Evolutionary conservation across 2,329 filamentous ascomycete species (phyloP), one percentile per base, ranked within the genome.

Genomic region (Tolypocladium inflatum): DNA sequence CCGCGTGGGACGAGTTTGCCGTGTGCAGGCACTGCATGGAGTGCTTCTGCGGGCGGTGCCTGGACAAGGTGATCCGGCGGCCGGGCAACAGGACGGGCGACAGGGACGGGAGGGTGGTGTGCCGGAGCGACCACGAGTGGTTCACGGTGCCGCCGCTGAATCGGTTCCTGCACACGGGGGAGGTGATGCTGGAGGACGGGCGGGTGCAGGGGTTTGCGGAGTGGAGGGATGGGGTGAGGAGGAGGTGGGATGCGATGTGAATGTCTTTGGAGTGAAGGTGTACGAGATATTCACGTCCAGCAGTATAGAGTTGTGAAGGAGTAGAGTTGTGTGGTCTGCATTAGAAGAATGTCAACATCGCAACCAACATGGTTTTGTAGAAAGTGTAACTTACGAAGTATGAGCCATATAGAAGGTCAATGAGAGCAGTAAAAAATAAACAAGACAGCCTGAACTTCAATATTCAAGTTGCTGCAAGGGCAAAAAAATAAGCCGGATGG

Each of bases 1-100:
- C 58, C 1, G 61, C 64, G 2, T 63, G 64, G 2, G 70, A 71
- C 1, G 66, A 68, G 26, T 72, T 74, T 41, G 65, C 62, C 15
- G 65, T 76, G 53, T 76, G 74, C 58, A 64, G 66, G 57, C 67
- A 67, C 55, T 76, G 74, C 59, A 67, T 76, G 62, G 73, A 76
- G 59, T 67, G 67, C 50, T 74, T 71, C 57, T 76, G 75, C 56
- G 54, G 64, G n/a, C 59, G 61, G 15, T 76, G 74, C 39, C 57
- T 74, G 30, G 59, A 68, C 10, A 62, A 51, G 8, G 54, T 69
- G 4, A 71, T 73, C 51, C 66, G 66, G 60, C 61, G 62, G 2
- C 64, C 65, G 2, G 66, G 65, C 0, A 73, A 73, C 56, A 67
- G 66, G 55, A 70, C 67, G 10, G 61, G 59, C 6, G 68, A 72